Percentiles rank a stretch among this genome's conserved stretches.
These are phyloP conservation scores for Penicillium chermesinum DNA, from an alignment of 495 filamentous ascomycete species.

Conservation along the genomic window DNA sequence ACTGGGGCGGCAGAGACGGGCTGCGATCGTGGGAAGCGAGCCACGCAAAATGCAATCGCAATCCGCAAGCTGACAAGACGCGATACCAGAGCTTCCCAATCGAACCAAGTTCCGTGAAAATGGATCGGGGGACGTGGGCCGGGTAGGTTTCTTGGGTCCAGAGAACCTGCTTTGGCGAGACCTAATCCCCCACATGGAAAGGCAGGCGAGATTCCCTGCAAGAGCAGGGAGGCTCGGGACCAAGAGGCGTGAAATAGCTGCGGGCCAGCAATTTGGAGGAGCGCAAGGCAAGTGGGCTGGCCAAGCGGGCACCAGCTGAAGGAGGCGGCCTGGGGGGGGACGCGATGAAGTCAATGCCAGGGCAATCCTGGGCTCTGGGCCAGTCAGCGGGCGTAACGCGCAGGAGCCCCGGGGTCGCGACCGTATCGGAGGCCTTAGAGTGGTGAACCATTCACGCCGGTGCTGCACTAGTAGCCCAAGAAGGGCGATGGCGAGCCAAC, in stretches of 20 bases:
- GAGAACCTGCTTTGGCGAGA: conserved; percentile 26
- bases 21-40: conserved; percentile 7
- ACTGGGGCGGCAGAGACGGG: conserved; percentile 10
- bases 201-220: conserved; percentile 17
- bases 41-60: background rate
- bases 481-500: conserved; percentile 22
- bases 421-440: conserved; percentile 19
- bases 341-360: conserved; percentile 26
- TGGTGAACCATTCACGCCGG: conserved; percentile 18
- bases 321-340: conserved; percentile 10
- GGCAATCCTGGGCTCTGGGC: conserved; percentile 22
- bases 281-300: conserved; percentile 5
- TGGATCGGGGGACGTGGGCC: conserved; percentile 16
- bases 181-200: conserved; percentile 22
- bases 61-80: background rate
- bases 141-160: conserved; percentile 1
- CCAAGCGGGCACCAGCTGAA: conserved; percentile 9
- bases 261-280: background rate
- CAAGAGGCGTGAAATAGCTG: background rate
- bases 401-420: conserved; percentile 28
- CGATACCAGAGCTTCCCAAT: background rate
- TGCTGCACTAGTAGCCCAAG: conserved; percentile 19
- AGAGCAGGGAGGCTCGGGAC: conserved; percentile 24
- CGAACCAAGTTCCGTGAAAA: conserved; percentile 13
- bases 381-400: conserved; percentile 19